Evolutionary conservation across 345 rosid genomes (phyloP).

Genomic region (Populus nigra): DNA sequence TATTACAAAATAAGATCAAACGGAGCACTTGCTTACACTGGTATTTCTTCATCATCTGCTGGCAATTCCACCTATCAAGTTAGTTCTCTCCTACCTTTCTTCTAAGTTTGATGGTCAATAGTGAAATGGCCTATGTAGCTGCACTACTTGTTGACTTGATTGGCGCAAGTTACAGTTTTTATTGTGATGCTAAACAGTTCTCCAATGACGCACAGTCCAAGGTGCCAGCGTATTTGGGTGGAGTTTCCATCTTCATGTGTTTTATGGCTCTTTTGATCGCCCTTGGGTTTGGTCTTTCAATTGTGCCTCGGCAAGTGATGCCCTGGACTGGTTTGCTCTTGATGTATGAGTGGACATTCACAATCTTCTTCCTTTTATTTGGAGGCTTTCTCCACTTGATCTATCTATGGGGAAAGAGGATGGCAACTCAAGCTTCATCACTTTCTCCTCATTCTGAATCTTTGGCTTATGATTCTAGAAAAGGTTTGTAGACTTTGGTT

Average conservation of each 20-base stretch:
- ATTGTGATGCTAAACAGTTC: slow-evolving; percentile 39
- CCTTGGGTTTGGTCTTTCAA: slow-evolving; percentile 54
- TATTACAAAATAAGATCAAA: slow-evolving; percentile 53
- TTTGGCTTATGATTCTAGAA: slow-evolving; percentile 58
- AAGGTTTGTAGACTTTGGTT: slow-evolving; percentile 45
- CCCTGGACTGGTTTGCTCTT: slow-evolving; percentile 90
- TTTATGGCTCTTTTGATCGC: slow-evolving; percentile 50
- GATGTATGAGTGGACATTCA: slow-evolving; percentile 83
- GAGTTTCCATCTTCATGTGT: slow-evolving; percentile 55
- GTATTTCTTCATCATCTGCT: slow-evolving; percentile 54
- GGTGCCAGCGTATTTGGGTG: slow-evolving; percentile 68
- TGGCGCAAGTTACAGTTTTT: slow-evolving; percentile 11
- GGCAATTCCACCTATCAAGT: slow-evolving; percentile 53
- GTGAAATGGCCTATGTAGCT: neutral
- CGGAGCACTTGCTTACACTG: slow-evolving; percentile 55
- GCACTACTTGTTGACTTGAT: neutral
- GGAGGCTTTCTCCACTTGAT: slow-evolving; percentile 65
- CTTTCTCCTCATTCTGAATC: slow-evolving; percentile 41
- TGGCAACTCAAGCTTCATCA: slow-evolving; percentile 48
- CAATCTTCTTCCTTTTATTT: slow-evolving; percentile 58
- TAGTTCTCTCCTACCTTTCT: slow-evolving; percentile 7
- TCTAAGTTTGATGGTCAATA: neutral
- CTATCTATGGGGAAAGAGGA: slow-evolving; percentile 57
- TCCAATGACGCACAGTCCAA: slow-evolving; percentile 43
- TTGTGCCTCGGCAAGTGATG: slow-evolving; percentile 80